Evolutionary conservation across 2,329 filamentous ascomycete species (phyloP).

Genomic region (Clarireedia paspali): DNA sequence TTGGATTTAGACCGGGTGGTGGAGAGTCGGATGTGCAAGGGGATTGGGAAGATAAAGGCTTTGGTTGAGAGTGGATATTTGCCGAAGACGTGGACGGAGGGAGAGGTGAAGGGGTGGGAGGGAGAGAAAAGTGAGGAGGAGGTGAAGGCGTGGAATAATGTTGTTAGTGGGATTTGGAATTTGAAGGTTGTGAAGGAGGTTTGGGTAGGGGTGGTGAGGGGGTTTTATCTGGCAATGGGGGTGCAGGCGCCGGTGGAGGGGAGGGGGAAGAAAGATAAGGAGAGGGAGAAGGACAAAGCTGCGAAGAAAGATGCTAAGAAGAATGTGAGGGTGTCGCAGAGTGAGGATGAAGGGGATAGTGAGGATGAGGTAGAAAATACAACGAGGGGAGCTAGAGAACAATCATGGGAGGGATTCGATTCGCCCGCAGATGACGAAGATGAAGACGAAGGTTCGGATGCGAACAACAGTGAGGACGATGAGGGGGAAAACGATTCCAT

Average conservation of each 20-base stretch:
- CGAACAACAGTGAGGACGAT: slow-evolving; percentile 7
- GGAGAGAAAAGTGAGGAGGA: slow-evolving; percentile 3
- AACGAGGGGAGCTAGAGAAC: slow-evolving; percentile 9
- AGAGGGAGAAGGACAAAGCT: background rate
- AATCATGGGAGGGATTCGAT: slow-evolving; percentile 16
- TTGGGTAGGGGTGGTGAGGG: slow-evolving; percentile 32
- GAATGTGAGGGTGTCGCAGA: background rate
- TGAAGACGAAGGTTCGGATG: slow-evolving; percentile 3
- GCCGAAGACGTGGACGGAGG: slow-evolving; percentile 25
- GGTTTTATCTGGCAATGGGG: slow-evolving; percentile 25
- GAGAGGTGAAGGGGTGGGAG: slow-evolving; percentile 8
- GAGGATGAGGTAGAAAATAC: slow-evolving; percentile 8
- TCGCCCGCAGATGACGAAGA: slow-evolving; percentile 13
- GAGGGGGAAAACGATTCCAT: slow-evolving; percentile 17
- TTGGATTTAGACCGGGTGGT: slow-evolving; percentile 40
- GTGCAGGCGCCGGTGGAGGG: slow-evolving; percentile 22
- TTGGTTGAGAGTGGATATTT: slow-evolving; percentile 38
- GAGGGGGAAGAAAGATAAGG: slow-evolving; percentile 14
- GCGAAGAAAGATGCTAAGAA: background rate
- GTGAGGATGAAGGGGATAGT: background rate
- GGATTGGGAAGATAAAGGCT: slow-evolving; percentile 42
- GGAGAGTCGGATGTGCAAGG: slow-evolving; percentile 40
- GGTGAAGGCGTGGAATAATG: slow-evolving; percentile 33
- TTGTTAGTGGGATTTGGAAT: slow-evolving; percentile 46
- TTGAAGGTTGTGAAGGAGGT: slow-evolving; percentile 43